Base-by-base conservation (phyloP, 2,329 filamentous ascomycete species). In the Pseudogymnoascus pannorum region DNA sequence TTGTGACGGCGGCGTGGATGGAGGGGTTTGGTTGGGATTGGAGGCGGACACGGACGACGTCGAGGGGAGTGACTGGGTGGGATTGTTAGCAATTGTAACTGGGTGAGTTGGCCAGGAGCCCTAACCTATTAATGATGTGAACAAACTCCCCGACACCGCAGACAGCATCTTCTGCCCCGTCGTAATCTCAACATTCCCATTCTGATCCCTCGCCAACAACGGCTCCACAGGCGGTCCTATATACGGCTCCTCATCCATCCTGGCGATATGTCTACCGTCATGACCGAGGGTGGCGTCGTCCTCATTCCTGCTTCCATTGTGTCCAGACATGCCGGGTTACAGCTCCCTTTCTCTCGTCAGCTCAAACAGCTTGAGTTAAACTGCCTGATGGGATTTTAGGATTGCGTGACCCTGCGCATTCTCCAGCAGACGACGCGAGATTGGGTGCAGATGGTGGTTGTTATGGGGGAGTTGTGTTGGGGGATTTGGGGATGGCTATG, bases 151-250 rank as follows among this genome's bases (percentile, higher is more conserved):
- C 60, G 88, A 88, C 66, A 93, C 90, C 58, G 94, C 94, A 61
- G 93, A 96, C 60, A 96, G 74, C 94, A 99, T 99, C 78, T 93
- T 94, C 77, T 97, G 93, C 11, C 82, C 76, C 20, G 92, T 83
- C 4, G 92, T 92, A 66, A 95, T 91, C 64, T 93, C 86, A 24
- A 80, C 75, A 36, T 78, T 77, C 61, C 73, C 73, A 60, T 71
- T 69, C 35, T 76, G 75, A 64, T 73, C 69, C 1, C 40, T 4
- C 1, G 11, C 12, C 9, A 18, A 18, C 48, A 11, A 22, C 3
- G 51, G 51, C 40, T 2, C 5, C 6, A 57, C 51, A 8, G 51
- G 51, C 4, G 51, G 51, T 12, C 51, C 51, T 31, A 31, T 2
- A 35, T 57, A 57, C 6, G 51, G 51, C 51, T 57, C 51, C 24